Base-by-base conservation (phyloP, 2,329 filamentous ascomycete genomes). In the Juglanconis oblonga region DNA sequence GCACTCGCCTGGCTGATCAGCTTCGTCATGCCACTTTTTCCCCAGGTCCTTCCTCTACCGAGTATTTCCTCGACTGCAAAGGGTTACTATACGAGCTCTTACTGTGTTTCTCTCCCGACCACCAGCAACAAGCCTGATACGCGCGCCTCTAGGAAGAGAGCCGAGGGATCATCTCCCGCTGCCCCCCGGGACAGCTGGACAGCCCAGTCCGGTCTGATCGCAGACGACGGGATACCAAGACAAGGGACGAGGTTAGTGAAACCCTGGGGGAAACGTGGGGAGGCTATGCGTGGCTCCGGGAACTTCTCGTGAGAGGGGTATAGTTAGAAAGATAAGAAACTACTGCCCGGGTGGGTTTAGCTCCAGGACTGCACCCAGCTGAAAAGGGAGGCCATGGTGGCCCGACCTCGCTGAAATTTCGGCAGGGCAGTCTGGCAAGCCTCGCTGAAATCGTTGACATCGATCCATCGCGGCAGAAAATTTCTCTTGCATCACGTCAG, bases 201-300 rank as follows among this genome's bases (percentile, higher is more conserved):
- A 42, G 38, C 45, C 38, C 11, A 40, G 38, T 40, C 38, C 13
- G 45, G 17, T 48, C 29, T 29, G 45, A 10, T 11, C n/a, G 24
- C 45, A 48, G n/a, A n/a, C 11, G 24, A 32, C 29, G 47, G 29
- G 8, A 49, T 9, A 31, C 29, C 44, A 47, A 49, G 29, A 31
- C 47, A 31, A 49, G 32, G 32, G 33, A 29, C 33, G 33, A 38
- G 49, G 49, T 10, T 11, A 10, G 17, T 38, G 50, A 40, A 40
- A 53, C 50, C 53, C 57, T 59, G 60, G 57, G 52, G 57, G 45
- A 55, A 62, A 62, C 60, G 60, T 62, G 60, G 60, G 60, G 60
- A 59, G 52, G 31, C 52, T 54, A 17, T 14, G 29, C 48, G 29
- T 36, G 5, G 31, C 31, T 35, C 60, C 60, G 60, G 31, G n/a